A percentile compares a stretch with the other conserved stretches of the same genome.
These are phyloP conservation scores for Trichoderma erinaceum DNA, from an alignment of 495 filamentous ascomycete species.

Conservation along the genomic window DNA sequence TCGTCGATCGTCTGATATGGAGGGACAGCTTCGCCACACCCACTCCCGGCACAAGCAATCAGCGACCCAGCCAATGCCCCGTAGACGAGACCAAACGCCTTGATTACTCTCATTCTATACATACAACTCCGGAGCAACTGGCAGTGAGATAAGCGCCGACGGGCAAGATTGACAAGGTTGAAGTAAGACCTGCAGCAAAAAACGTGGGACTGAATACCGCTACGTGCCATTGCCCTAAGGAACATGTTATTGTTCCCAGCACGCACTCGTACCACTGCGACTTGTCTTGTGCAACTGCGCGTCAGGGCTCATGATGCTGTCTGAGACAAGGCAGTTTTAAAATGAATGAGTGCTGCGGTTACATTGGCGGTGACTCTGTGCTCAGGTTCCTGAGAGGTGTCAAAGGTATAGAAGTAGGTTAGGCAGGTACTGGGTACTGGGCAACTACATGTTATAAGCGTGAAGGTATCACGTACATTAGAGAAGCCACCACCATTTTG, in stretches of 20 bases:
- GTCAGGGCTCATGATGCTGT: too few relatives aligned
- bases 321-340: too few relatives aligned
- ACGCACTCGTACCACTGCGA: neutral
- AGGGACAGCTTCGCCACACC: slow-evolving; percentile 2
- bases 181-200: neutral
- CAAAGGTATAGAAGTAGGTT: too few relatives aligned
- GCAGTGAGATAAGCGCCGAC: slow-evolving; percentile 12
- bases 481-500: neutral
- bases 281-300: neutral
- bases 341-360: too few relatives aligned
- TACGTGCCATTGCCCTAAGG: neutral
- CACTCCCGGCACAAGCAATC: neutral
- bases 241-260: neutral
- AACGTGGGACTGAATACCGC: slow-evolving; percentile 2
- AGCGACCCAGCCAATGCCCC: neutral
- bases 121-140: neutral
- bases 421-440: too few relatives aligned
- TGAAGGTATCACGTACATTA: neutral
- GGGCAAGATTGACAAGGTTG: neutral
- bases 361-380: too few relatives aligned
- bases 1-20: neutral
- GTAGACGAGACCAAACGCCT: neutral
- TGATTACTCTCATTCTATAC: slow-evolving; percentile 1
- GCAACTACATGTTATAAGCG: too few relatives aligned
- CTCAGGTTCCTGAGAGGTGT: too few relatives aligned